Evolutionary conservation across 108 stramenopile species (phyloP), one percentile per base, ranked within the genome.

Genomic region (Seminavis robusta): DNA sequence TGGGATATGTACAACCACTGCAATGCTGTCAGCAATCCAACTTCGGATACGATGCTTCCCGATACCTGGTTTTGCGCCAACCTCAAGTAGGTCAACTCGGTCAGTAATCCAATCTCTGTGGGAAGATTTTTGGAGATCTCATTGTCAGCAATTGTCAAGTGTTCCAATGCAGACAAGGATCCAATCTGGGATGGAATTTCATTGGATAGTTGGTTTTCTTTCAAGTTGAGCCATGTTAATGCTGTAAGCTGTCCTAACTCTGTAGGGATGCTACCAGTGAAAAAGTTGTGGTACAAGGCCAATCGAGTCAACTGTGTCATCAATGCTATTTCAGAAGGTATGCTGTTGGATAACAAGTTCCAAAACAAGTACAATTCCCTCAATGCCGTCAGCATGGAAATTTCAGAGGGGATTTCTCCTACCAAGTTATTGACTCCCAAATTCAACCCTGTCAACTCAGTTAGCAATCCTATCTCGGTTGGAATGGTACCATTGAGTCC

Each of bases 141-240:
- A 36, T 78, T 78, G 45, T 33, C 39, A 3, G 52, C 48, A 4
- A 72, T 25, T 30, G 39, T 44, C 1, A 78, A 56, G 6, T 49
- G n/a, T 41, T 58, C 46, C 41, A 78, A 39, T 8, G 33, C 10
- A 4, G 56, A 36, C n/a, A 76, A 56, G 29, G 41, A 50, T 26
- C 33, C 48, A 36, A 76, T 69, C 26, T 76, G 67, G 0, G 56
- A 37, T 20, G 67, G 67, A 25, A 72, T 61, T 2, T 57, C 24
- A n/a, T 73, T 76, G 1, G 74, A 45, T 8, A 86, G 64, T 10
- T 37, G 52, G 58, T 86, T 86, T 16, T 34, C 54, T 15, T 64
- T 49, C n/a, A 76, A 20, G 11, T 50, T 39, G 10, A 71, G 13
- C 39, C 52, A 59, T 17, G 46, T 65, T 37, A 76, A 52, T 29